phyloP scores from a whole-genome alignment of 352 stramenopile species.

The Chloridella minuta region DNA sequence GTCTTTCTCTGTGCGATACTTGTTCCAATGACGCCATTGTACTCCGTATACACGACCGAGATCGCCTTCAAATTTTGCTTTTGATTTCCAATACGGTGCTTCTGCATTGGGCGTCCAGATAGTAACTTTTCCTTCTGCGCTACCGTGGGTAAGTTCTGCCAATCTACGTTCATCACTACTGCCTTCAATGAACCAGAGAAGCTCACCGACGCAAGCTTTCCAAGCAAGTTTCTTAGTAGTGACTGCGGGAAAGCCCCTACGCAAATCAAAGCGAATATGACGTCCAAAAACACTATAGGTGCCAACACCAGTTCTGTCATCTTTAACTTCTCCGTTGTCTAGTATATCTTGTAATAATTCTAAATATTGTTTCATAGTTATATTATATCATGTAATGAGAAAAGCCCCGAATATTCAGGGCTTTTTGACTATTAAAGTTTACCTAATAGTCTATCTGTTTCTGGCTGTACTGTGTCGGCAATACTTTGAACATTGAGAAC shows the following conservation, averaged over 20 bases:
- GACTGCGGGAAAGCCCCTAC: slow-evolving; percentile 71
- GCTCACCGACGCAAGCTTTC: slow-evolving; percentile 27
- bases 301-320: slow-evolving; percentile 83
- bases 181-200: not conserved
- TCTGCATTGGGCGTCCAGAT: not conserved
- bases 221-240: slow-evolving; percentile 99
- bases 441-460: too few species aligned
- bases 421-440: too few species aligned
- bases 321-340: slow-evolving; percentile 25
- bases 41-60: slow-evolving; percentile 65
- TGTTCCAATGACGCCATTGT: slow-evolving; percentile 94
- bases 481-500: too few species aligned
- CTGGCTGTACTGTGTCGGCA: too few species aligned
- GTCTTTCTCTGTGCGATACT: too few species aligned
- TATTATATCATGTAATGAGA: too few species aligned
- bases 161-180: not conserved
- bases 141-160: not conserved
- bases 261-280: slow-evolving; percentile 60
- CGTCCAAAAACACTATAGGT: slow-evolving; percentile 84
- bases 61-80: slow-evolving; percentile 57
- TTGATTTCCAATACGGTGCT: slow-evolving; percentile 9
- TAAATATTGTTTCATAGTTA: too few species aligned
- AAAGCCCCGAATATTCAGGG: too few species aligned
- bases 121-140: not conserved
- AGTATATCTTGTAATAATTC: too few species aligned